These are phyloP conservation scores for Phialophora verrucosa DNA, from an alignment of 2,329 filamentous ascomycete genomes.

Conservation along the genomic window DNA sequence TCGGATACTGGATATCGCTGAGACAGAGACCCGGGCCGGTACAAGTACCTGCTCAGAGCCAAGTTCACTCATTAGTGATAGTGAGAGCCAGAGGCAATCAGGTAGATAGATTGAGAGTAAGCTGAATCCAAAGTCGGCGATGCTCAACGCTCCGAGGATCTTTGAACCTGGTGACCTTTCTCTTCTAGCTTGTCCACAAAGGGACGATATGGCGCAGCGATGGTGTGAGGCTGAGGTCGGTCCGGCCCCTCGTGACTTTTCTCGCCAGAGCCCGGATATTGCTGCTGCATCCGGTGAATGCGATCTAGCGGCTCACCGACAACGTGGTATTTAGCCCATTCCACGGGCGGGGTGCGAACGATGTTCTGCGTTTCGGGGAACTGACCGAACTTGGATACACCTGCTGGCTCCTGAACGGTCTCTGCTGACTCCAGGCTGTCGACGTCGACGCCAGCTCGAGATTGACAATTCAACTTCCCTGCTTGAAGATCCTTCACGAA, in stretches of 20 bases:
- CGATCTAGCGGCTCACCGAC: slow-evolving; percentile 82
- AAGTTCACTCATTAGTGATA: background rate
- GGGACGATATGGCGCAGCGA: slow-evolving; percentile 66
- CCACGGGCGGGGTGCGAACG: slow-evolving; percentile 84
- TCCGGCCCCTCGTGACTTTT: slow-evolving; percentile 33
- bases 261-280: slow-evolving; percentile 59
- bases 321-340: slow-evolving; percentile 95
- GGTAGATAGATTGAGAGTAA: background rate
- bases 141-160: slow-evolving; percentile 10
- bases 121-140: background rate
- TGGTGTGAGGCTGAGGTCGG: slow-evolving; percentile 55
- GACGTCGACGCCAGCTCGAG: slow-evolving; percentile 43
- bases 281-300: slow-evolving; percentile 79
- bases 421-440: slow-evolving; percentile 42
- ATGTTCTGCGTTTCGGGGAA: slow-evolving; percentile 82
- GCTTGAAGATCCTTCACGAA: slow-evolving; percentile 72
- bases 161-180: slow-evolving; percentile 3
- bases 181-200: slow-evolving; percentile 58
- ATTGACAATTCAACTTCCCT: slow-evolving; percentile 59
- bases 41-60: background rate
- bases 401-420: slow-evolving; percentile 44
- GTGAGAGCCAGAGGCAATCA: background rate
- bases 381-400: slow-evolving; percentile 59
- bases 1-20: background rate
- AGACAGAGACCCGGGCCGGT: background rate